These are phyloP conservation scores for Cryptococcus sp. DNA, from an alignment of 1,284 basidiomycete species.

Conservation along the genomic window DNA sequence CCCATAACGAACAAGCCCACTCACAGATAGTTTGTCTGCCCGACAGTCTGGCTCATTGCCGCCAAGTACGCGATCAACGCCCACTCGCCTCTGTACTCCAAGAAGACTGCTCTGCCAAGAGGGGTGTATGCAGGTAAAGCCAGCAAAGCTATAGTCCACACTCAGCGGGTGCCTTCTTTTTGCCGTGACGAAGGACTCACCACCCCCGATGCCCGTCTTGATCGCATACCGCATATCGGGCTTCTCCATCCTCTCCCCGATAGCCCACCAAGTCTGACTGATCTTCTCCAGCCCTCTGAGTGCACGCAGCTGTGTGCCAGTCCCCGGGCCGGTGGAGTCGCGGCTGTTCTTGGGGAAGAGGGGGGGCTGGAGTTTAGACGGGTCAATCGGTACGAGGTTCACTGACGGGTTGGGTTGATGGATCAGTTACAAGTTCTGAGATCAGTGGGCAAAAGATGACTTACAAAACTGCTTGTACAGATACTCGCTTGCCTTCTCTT, in stretches of 20 bases:
- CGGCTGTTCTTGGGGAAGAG: conserved; percentile 75
- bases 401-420: conserved; percentile 49
- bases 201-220: conserved; percentile 64
- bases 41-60: conserved; percentile 83
- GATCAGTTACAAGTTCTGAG: background rate
- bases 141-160: conserved; percentile 58
- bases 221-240: conserved; percentile 81
- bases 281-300: conserved; percentile 60
- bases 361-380: conserved; percentile 58
- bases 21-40: conserved; percentile 78
- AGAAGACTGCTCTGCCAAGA: conserved; percentile 68
- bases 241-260: conserved; percentile 67
- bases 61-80: conserved; percentile 88
- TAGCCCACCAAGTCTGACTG: conserved; percentile 69
- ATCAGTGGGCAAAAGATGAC: conserved; percentile 7
- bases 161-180: background rate
- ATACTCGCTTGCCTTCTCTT: conserved; percentile 19
- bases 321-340: conserved; percentile 77
- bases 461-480: conserved; percentile 44
- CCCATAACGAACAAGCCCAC: conserved; percentile 49
- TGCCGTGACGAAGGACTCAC: conserved; percentile 18
- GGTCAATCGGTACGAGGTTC: conserved; percentile 60
- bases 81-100: conserved; percentile 85
- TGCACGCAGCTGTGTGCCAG: conserved; percentile 64
- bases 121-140: conserved; percentile 84